These are phyloP conservation scores for Suhomyces taliae DNA, from an alignment of 1,139 yeast species.

Conservation along the genomic window DNA sequence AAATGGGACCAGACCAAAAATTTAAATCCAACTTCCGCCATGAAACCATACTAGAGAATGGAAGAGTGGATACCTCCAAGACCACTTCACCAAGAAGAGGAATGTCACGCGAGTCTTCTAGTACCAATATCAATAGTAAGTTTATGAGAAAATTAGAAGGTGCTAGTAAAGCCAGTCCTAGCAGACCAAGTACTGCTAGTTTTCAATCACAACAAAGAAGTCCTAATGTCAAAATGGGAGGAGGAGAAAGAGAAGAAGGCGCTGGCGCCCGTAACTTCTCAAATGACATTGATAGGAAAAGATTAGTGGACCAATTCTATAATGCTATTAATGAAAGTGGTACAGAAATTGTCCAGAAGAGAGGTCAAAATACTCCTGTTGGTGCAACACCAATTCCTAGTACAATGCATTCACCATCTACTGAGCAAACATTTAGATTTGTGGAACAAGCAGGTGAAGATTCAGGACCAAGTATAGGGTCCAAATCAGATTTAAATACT, in stretches of 20 bases:
- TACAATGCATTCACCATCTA: constrained; percentile 8
- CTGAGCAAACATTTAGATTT: constrained; percentile 9
- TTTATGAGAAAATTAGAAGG: constrained; percentile 14
- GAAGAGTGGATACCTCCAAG: background rate
- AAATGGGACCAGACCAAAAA: background rate
- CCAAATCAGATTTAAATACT: background rate
- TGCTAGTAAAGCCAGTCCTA: constrained; percentile 12
- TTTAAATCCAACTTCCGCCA: background rate
- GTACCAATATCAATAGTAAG: constrained; percentile 10
- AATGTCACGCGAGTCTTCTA: constrained; percentile 8
- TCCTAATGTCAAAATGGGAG: constrained; percentile 6
- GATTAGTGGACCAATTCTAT: constrained; percentile 46
- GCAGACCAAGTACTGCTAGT: constrained; percentile 5
- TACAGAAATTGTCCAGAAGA: constrained; percentile 6
- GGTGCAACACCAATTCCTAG: constrained; percentile 2
- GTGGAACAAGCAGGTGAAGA: constrained; percentile 4
- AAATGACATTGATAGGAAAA: constrained; percentile 24
- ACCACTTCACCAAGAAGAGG: constrained; percentile 2
- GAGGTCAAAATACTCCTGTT: constrained; percentile 1
- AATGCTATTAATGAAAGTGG: constrained; percentile 18
- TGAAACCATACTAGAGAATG: background rate
- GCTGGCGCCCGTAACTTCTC: constrained; percentile 7
- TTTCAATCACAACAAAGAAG: constrained; percentile 14
- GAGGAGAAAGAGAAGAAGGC: constrained; percentile 7
- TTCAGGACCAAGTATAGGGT: background rate